Conservation (phyloP, 179 eudicot species). For the Beta lomatogona region DNA sequence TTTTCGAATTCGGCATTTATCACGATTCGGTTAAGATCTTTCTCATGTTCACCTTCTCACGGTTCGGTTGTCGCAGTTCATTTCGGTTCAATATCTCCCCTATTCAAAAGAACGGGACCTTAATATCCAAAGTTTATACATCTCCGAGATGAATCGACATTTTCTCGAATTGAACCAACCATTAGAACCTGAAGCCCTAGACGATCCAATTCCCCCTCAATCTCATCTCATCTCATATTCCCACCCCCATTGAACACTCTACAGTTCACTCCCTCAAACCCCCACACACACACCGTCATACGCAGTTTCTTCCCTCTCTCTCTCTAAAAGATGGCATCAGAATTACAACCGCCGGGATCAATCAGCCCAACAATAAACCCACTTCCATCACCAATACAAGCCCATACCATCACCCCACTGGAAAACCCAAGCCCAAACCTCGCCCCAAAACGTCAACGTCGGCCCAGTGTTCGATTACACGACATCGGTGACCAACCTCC, state of each 20-base stretch:
- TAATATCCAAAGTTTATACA: too few species aligned
- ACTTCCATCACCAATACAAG: not conserved
- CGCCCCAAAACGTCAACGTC: constrained; percentile 64
- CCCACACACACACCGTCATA: too few species aligned
- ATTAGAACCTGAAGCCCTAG: too few species aligned
- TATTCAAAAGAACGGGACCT: too few species aligned
- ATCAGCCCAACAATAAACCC: constrained; percentile 5
- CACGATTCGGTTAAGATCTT: too few species aligned
- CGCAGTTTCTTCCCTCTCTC: not conserved
- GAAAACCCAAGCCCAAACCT: constrained; percentile 13
- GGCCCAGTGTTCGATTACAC: constrained; percentile 71
- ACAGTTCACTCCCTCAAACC: not conserved
- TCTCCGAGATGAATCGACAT: too few species aligned
- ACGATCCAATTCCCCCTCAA: too few species aligned
- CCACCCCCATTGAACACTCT: not conserved
- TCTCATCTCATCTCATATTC: not conserved
- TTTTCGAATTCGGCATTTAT: too few species aligned
- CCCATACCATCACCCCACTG: not conserved
- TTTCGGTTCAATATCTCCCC: too few species aligned
- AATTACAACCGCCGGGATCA: constrained; percentile 1
- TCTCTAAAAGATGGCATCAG: constrained; percentile 20
- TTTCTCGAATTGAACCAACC: too few species aligned
- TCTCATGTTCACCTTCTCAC: too few species aligned
- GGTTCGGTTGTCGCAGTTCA: too few species aligned
- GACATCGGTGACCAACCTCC: constrained; percentile 64